Percentiles rank a stretch among this genome's conserved stretches.
Evolutionary conservation across 2,329 filamentous ascomycete genomes (phyloP).

Genomic region (Escovopsis sp.): DNA sequence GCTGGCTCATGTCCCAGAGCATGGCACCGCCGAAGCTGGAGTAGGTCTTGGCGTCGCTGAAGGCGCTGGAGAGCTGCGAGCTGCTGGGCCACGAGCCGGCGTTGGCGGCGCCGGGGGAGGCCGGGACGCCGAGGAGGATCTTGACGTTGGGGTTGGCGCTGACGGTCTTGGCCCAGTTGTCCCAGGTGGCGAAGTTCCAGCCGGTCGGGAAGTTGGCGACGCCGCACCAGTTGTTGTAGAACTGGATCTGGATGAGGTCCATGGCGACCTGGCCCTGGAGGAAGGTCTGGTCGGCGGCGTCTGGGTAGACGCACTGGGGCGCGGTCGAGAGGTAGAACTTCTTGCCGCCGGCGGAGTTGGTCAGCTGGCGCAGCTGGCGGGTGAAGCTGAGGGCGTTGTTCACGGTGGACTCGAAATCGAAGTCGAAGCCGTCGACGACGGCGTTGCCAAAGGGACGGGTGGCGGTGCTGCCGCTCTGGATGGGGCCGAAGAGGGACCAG

Average conservation of each 20-base stretch:
- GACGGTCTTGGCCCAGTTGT: slow-evolving; percentile 44
- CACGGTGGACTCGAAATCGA: slow-evolving; percentile 53
- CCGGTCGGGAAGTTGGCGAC: slow-evolving; percentile 21
- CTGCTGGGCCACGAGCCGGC: slow-evolving; percentile 35
- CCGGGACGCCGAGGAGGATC: slow-evolving; percentile 47
- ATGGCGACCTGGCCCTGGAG: slow-evolving; percentile 37
- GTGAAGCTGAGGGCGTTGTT: slow-evolving; percentile 48
- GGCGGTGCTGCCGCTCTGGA: slow-evolving; percentile 23
- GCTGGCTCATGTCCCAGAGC: slow-evolving; percentile 54
- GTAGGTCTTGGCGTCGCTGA: slow-evolving; percentile 38
- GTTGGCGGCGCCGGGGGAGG: slow-evolving; percentile 34
- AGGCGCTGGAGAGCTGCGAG: slow-evolving; percentile 29
- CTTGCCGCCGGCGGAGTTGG: slow-evolving; percentile 36
- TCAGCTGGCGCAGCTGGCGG: slow-evolving; percentile 37
- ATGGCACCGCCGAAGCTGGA: slow-evolving; percentile 51
- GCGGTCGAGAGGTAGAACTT: slow-evolving; percentile 50
- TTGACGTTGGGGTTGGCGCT: slow-evolving; percentile 46
- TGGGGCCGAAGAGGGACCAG: slow-evolving; percentile 57
- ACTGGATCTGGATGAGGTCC: slow-evolving; percentile 49
- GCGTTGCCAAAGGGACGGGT: slow-evolving; percentile 53
- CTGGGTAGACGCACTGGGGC: slow-evolving; percentile 54
- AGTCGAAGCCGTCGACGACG: slow-evolving; percentile 60
- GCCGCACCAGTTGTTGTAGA: slow-evolving; percentile 59
- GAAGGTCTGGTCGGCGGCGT: slow-evolving; percentile 41
- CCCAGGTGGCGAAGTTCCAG: slow-evolving; percentile 51